Evolutionary conservation across 2,329 filamentous ascomycete species (phyloP), one percentile per base, ranked within the genome.

Genomic region (Diaporthe australafricana): DNA sequence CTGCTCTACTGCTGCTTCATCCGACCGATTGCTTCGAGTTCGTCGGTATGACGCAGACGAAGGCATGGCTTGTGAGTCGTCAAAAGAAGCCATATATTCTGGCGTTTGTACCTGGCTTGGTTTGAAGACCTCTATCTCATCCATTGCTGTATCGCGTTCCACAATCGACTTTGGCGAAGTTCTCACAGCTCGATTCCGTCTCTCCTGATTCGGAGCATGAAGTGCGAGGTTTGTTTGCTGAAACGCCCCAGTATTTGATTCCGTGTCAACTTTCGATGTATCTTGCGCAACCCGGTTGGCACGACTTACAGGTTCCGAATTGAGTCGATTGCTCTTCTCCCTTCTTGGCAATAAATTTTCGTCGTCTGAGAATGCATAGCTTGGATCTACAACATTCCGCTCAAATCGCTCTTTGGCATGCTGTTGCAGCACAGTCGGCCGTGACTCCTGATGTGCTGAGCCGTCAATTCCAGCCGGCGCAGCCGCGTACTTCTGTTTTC

Each of bases 351-450:
- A 42, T 4, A 76, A 73, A 35, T 78, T 76, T 20, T 83, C 81
- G 11, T 83, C 82, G 68, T 84, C 82, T 0, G 81, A 83, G 70
- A 83, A 83, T 16, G 72, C 76, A 68, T 79, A 79, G 25, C 75
- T 74, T 12, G 77, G 73, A 67, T 78, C 75, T 42, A 78, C 40
- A 14, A 30, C 38, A 55, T 77, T 78, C 30, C 74, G 73, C 25
- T 45, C n/a, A 32, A 69, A 66, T 6, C 11, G 30, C 20, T 60
- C 69, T 32, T 35, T 42, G 12, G n/a, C 22, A n/a, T 20, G 53
- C 27, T 38, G 27, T 35, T 30, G 42, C 22, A 45, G 45, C 30
- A 50, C 12, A 30, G 14, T 42, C 22, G n/a, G 9, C 22, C 20
- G 32, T 22, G 35, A 27, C 9, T 32, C 35, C n/a, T 57, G 25